phyloP scores from a whole-genome alignment of 441 rosid genomes.

The Lagerstroemia fauriei region DNA sequence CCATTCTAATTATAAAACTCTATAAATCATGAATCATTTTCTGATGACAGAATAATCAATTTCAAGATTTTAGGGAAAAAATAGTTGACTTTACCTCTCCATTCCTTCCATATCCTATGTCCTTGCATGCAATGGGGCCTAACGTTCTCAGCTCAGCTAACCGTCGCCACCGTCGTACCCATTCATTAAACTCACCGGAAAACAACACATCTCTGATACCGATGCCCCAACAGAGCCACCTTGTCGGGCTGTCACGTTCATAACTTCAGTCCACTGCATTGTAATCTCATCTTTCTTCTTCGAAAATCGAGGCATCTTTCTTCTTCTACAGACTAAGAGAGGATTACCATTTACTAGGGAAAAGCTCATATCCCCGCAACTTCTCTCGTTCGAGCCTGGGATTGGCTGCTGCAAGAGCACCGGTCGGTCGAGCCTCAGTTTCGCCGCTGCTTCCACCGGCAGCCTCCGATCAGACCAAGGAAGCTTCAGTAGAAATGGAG shows the following conservation, averaged over 20 bases:
- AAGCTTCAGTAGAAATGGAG: constrained; percentile 23
- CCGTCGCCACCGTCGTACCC: constrained; percentile 3
- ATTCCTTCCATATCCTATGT: background rate
- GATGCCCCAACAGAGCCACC: constrained; percentile 1
- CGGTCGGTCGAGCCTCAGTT: background rate
- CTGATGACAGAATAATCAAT: too few species aligned
- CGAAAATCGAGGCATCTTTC: too few species aligned
- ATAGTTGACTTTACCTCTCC: background rate
- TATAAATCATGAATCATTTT: too few species aligned
- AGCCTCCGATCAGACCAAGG: constrained; percentile 17
- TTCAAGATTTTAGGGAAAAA: too few species aligned
- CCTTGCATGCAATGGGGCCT: background rate
- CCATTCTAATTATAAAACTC: too few species aligned
- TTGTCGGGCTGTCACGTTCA: background rate
- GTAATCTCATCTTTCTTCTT: background rate
- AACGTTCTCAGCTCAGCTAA: background rate
- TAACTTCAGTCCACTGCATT: constrained; percentile 7
- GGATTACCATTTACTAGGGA: background rate
- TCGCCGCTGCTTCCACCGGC: constrained; percentile 5
- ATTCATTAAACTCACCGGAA: constrained; percentile 2
- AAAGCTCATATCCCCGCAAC: background rate
- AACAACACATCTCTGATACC: background rate
- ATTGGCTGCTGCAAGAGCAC: constrained; percentile 75
- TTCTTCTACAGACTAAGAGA: too few species aligned
- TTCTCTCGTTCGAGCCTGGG: background rate